These are phyloP conservation scores for Rasamsonia emersonii DNA, from an alignment of 2,329 filamentous ascomycete species.

Conservation along the genomic window DNA sequence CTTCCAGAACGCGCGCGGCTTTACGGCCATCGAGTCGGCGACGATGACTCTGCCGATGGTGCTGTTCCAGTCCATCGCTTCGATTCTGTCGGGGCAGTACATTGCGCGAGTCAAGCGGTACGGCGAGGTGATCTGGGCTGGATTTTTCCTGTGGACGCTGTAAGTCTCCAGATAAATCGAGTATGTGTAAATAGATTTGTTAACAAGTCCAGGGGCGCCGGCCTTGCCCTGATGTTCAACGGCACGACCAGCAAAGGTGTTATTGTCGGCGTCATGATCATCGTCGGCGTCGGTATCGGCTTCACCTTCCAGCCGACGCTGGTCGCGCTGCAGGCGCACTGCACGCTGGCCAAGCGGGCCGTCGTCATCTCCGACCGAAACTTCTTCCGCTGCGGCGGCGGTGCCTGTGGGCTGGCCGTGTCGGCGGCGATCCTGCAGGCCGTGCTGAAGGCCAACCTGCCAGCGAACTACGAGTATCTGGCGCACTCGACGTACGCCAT, in stretches of 20 bases:
- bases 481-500: conserved; percentile 33
- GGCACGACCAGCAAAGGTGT: conserved; percentile 37
- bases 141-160: conserved; percentile 40
- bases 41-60: conserved; percentile 45
- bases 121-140: conserved; percentile 49
- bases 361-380: conserved; percentile 56
- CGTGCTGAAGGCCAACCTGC: conserved; percentile 30
- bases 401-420: conserved; percentile 49
- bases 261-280: conserved; percentile 43
- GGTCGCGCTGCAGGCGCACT: conserved; percentile 52
- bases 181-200: conserved; percentile 3
- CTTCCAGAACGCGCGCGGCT: conserved; percentile 48
- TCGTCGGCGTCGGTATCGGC: conserved; percentile 48
- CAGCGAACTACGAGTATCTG: conserved; percentile 27
- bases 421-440: conserved; percentile 45
- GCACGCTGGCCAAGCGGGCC: conserved; percentile 48
- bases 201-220: conserved; percentile 32
- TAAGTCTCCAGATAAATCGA: conserved; percentile 13
- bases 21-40: conserved; percentile 42
- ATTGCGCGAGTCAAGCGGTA: conserved; percentile 51
- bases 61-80: conserved; percentile 33
- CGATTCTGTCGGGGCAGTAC: conserved; percentile 45
- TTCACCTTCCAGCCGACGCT: conserved; percentile 46
- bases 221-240: conserved; percentile 45
- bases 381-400: conserved; percentile 53